Base-by-base conservation (phyloP, 2,329 filamentous ascomycete genomes). In the Alternaria triticimaculans region DNA sequence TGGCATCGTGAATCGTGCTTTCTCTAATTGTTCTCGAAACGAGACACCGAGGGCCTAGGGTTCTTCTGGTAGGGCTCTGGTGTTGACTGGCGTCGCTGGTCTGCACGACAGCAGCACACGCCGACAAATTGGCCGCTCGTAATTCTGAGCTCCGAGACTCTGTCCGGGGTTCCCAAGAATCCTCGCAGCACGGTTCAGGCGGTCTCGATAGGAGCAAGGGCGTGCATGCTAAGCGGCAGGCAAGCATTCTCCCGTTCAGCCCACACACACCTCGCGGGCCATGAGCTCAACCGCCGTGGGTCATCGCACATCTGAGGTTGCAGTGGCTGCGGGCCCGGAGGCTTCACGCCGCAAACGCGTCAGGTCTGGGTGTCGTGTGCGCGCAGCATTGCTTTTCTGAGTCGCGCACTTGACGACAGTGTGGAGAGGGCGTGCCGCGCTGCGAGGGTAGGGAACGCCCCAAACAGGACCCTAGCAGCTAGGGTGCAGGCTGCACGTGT, bases 141-240 rank as follows among this genome's bases (percentile, higher is more conserved):
- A 21, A 37, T n/a, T 25, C 21, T 23, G 49, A 20, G 20, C 49
- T 53, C 49, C 49, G 49, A 53, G 49, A 53, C 49, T 53, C 49
- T 53, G 49, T 37, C 49, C 49, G 49, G 49, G 49, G 53, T 26
- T 55, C 37, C 53, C 53, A 41, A 55, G 53, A 4, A 25, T 18
- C 33, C 53, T 44, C 49, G 63, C 64, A 60, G 72, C 72, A 74
- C 70, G 70, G 70, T 69, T 65, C 69, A 72, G 41, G 65, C 65
- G 67, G 64, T 67, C 55, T 65, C 51, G 30, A 60, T 56, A 63
- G 57, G 62, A 63, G 50, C 67, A 61, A 62, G 68, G 60, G 67
- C 55, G 41, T 69, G 68, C 68, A 65, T 64, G 59, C 44, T 64
- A 64, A 67, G 67, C 64, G 67, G 63, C 63, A 63, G 63, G 62